Evolutionary conservation across 495 filamentous ascomycete genomes (phyloP).

Genomic region (Penicillium soppii): DNA sequence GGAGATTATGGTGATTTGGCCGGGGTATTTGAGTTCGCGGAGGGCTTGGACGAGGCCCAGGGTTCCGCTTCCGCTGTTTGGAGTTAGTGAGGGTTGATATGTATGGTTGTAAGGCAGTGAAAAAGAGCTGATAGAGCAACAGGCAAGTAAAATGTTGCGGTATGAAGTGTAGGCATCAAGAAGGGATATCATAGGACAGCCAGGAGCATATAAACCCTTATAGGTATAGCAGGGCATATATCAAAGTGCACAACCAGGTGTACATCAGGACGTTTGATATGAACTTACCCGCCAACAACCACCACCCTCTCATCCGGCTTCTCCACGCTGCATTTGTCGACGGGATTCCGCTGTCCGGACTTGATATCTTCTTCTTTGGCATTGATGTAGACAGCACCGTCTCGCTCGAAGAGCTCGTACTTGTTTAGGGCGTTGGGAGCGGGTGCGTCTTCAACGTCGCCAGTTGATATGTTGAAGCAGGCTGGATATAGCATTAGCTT

Average conservation of each 20-base stretch:
- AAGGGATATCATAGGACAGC: no score
- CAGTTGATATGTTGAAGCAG: slow-evolving; percentile 86
- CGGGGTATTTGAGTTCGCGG: slow-evolving; percentile 76
- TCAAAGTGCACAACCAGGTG: no score
- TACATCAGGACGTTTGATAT: not conserved
- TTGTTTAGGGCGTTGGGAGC: slow-evolving; percentile 78
- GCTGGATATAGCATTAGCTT: slow-evolving; percentile 48
- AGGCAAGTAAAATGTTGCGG: no score
- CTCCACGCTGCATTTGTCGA: slow-evolving; percentile 67
- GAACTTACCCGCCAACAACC: slow-evolving; percentile 74
- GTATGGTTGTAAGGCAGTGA: no score
- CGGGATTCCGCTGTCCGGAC: slow-evolving; percentile 65
- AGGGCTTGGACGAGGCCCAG: slow-evolving; percentile 78
- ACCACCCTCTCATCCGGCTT: slow-evolving; percentile 66
- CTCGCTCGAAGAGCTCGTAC: slow-evolving; percentile 76
- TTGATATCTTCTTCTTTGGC: slow-evolving; percentile 81
- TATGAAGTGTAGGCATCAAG: no score
- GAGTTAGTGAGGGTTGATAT: slow-evolving; percentile 5
- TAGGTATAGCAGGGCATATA: no score
- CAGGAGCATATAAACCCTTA: no score
- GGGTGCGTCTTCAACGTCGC: slow-evolving; percentile 92
- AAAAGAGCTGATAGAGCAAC: no score
- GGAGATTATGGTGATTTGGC: slow-evolving; percentile 80
- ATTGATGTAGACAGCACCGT: slow-evolving; percentile 80
- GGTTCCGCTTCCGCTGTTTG: slow-evolving; percentile 66